Conservation (phyloP, 441 rosid genomes). For the Erodium texanum region DNA sequence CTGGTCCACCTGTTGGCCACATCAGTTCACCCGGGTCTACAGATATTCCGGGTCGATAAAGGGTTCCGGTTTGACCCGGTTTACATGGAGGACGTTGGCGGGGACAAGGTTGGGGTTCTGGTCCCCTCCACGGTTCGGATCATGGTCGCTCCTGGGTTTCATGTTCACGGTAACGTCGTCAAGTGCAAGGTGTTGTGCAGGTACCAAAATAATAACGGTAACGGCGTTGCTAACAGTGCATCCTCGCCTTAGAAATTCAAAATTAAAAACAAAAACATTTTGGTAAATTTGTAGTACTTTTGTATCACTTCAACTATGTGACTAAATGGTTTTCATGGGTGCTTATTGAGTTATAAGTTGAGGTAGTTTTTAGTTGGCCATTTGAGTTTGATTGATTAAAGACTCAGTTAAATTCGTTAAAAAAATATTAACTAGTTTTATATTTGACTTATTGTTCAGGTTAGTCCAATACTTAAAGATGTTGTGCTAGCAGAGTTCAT, state of each 20-base stretch:
- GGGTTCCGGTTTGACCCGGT: conserved; percentile 50
- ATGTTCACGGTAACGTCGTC: conserved; percentile 66
- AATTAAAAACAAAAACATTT: neutral
- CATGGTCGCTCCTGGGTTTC: conserved; percentile 94
- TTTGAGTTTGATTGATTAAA: too few species aligned
- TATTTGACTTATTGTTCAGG: too few species aligned
- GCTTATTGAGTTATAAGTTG: too few species aligned
- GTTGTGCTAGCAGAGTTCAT: too few species aligned
- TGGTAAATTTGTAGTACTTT: neutral
- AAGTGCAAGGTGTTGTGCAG: conserved; percentile 87
- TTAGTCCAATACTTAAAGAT: too few species aligned
- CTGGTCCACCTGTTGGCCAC: conserved; percentile 81
- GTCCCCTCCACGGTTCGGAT: conserved; percentile 48
- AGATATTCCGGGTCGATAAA: conserved; percentile 63
- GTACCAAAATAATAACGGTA: conserved; percentile 31
- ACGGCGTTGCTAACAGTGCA: neutral
- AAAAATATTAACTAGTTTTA: too few species aligned
- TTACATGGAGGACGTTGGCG: conserved; percentile 87
- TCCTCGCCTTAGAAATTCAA: conserved; percentile 20
- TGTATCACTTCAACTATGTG: too few species aligned
- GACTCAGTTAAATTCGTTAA: too few species aligned
- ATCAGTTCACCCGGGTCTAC: conserved; percentile 69
- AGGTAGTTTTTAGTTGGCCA: too few species aligned
- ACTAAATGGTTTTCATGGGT: too few species aligned
- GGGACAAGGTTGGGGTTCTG: conserved; percentile 49